These are phyloP conservation scores for Fusarium sp. DNA, from an alignment of 2,329 filamentous ascomycete species.

Conservation along the genomic window DNA sequence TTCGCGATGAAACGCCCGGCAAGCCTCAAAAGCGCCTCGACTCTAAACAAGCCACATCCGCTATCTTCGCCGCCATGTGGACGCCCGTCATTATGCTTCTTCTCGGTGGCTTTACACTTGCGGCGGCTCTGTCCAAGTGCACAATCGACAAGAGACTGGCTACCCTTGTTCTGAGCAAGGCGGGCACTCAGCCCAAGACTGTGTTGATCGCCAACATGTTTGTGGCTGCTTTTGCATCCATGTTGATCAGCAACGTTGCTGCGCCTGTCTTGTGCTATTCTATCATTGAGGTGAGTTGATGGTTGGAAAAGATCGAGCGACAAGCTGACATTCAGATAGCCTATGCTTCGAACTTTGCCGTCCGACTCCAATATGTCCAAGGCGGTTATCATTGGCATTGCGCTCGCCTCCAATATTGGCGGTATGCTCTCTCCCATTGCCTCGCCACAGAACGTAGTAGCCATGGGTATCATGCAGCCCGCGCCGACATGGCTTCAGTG, in stretches of 20 bases:
- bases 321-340: slow-evolving; percentile 58
- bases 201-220: slow-evolving; percentile 99
- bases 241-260: slow-evolving; percentile 99
- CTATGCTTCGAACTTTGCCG: slow-evolving; percentile 91
- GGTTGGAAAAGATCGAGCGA: fast-evolving
- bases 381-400: slow-evolving; percentile 93
- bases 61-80: slow-evolving; percentile 97
- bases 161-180: slow-evolving; percentile 94
- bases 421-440: slow-evolving; percentile 97
- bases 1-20: slow-evolving; percentile 72
- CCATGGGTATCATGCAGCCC: slow-evolving; percentile 93
- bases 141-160: slow-evolving; percentile 98
- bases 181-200: slow-evolving; percentile 86
- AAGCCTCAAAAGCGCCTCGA: slow-evolving; percentile 72
- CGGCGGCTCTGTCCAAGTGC: slow-evolving; percentile 94
- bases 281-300: slow-evolving; percentile 80
- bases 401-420: slow-evolving; percentile 92
- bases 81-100: slow-evolving; percentile 98
- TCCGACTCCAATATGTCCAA: slow-evolving; percentile 93
- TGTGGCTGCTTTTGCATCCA: slow-evolving; percentile 95
- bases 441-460: slow-evolving; percentile 96
- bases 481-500: slow-evolving; percentile 92
- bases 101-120: slow-evolving; percentile 94
- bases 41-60: slow-evolving; percentile 82
- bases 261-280: slow-evolving; percentile 97